Percentiles rank a stretch among this genome's conserved stretches.
phyloP scores from a whole-genome alignment of 1,139 yeast species.

The Yarrowia galli region DNA sequence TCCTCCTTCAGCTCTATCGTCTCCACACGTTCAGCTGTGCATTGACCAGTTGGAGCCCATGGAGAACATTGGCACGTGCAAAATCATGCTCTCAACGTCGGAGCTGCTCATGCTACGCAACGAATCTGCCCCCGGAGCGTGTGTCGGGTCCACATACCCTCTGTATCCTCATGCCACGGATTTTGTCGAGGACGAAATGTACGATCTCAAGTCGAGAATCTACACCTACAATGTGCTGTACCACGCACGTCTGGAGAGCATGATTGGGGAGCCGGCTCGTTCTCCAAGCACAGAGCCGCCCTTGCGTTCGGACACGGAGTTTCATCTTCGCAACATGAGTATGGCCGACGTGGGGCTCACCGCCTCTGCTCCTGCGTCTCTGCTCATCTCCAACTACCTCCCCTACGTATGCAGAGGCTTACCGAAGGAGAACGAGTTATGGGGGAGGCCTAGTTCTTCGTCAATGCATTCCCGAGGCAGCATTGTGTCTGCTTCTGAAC shows the following conservation, averaged over 20 bases:
- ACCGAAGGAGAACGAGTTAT: background rate
- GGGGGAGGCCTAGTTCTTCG: slow-evolving; percentile 24
- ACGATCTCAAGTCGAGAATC: slow-evolving; percentile 31
- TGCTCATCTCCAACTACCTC: slow-evolving; percentile 16
- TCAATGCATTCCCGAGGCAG: slow-evolving; percentile 19
- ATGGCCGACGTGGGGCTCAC: slow-evolving; percentile 12
- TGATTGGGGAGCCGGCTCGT: slow-evolving; percentile 14
- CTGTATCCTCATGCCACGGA: slow-evolving; percentile 22
- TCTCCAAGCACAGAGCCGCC: slow-evolving; percentile 10
- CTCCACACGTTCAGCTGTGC: slow-evolving; percentile 20
- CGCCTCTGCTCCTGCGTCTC: background rate
- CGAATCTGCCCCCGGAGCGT: slow-evolving; percentile 13
- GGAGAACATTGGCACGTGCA: slow-evolving; percentile 25
- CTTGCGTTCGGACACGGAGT: slow-evolving; percentile 25
- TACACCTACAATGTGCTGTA: slow-evolving; percentile 34
- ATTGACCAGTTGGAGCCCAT: slow-evolving; percentile 29
- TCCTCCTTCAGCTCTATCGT: slow-evolving; percentile 14
- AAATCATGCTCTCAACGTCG: background rate
- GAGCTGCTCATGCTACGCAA: slow-evolving; percentile 23
- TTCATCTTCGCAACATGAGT: slow-evolving; percentile 26
- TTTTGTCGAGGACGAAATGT: slow-evolving; percentile 20
- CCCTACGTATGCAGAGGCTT: slow-evolving; percentile 25
- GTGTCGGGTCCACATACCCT: slow-evolving; percentile 2
- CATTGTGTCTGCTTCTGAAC: slow-evolving; percentile 25
- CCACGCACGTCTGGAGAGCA: slow-evolving; percentile 16